Conservation (phyloP, 768 basidiomycete species). For the Naganishia kalamii region DNA sequence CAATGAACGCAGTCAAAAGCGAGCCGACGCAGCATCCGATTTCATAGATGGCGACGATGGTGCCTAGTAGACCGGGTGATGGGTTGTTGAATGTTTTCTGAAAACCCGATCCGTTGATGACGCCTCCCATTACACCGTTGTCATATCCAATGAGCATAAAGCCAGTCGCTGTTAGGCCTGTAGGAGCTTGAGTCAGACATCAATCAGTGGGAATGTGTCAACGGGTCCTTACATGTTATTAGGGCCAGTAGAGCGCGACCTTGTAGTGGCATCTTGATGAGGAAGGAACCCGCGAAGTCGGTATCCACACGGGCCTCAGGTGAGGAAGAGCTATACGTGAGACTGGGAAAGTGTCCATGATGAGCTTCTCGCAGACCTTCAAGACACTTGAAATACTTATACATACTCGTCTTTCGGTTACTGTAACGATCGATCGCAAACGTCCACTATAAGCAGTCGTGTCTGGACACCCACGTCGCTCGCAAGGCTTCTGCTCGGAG, state of each 20-base stretch:
- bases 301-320: too few relatives aligned
- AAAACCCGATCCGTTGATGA: slow-evolving; percentile 28
- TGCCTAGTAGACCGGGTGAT: slow-evolving; percentile 29
- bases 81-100: slow-evolving; percentile 22
- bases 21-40: slow-evolving; percentile 35
- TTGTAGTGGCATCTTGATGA: background rate
- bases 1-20: slow-evolving; percentile 29
- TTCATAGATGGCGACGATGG: slow-evolving; percentile 37
- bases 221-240: slow-evolving; percentile 1
- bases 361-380: too few relatives aligned
- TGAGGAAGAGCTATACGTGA: too few relatives aligned
- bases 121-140: slow-evolving; percentile 32
- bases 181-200: too few relatives aligned
- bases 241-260: background rate
- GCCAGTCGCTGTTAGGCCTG: slow-evolving; percentile 2
- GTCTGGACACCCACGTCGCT: too few relatives aligned
- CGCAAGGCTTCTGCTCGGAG: too few relatives aligned
- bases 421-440: too few relatives aligned
- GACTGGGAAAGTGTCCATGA: too few relatives aligned
- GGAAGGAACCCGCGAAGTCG: too few relatives aligned
- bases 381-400: too few relatives aligned
- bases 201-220: background rate
- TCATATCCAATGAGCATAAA: slow-evolving; percentile 28
- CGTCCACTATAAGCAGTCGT: too few relatives aligned
- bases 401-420: too few relatives aligned